A percentile compares a stretch with the other conserved stretches of the same genome.
phyloP scores from a whole-genome alignment of 2,329 filamentous ascomycete species.

The Botrytis tulipae region DNA sequence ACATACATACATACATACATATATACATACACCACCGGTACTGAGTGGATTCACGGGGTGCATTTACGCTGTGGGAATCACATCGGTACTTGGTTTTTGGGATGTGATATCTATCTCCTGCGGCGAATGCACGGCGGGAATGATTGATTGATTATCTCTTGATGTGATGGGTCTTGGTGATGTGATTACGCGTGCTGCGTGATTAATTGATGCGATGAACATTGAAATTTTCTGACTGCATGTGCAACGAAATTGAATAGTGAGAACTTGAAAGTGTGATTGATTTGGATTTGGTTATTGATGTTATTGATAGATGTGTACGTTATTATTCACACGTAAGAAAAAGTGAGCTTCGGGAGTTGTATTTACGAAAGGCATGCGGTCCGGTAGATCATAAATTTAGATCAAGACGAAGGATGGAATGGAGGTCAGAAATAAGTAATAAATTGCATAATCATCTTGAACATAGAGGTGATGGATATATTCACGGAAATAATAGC shows the following conservation, averaged over 20 bases:
- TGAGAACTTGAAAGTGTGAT: not conserved
- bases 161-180: not conserved
- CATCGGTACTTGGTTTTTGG: not conserved
- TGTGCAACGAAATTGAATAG: not conserved
- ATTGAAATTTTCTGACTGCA: not conserved
- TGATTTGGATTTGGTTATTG: not conserved
- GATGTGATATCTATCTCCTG: not conserved
- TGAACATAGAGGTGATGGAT: not conserved
- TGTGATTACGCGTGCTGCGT: not conserved
- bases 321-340: not conserved
- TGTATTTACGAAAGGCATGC: not conserved
- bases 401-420: not conserved
- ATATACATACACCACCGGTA: not conserved
- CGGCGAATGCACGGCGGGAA: not conserved
- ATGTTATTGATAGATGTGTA: not conserved
- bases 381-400: not conserved
- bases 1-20: not conserved
- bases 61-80: not conserved
- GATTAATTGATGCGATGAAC: not conserved
- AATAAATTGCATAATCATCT: not conserved
- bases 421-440: not conserved
- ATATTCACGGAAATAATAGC: not conserved
- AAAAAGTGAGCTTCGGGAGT: not conserved
- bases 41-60: constrained; percentile 4
- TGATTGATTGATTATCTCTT: not conserved